Percentiles rank a stretch among this genome's conserved stretches.
Conservation (phyloP, 805 yeast genomes). For the Sugiyamaella boreocaroliniensis region DNA sequence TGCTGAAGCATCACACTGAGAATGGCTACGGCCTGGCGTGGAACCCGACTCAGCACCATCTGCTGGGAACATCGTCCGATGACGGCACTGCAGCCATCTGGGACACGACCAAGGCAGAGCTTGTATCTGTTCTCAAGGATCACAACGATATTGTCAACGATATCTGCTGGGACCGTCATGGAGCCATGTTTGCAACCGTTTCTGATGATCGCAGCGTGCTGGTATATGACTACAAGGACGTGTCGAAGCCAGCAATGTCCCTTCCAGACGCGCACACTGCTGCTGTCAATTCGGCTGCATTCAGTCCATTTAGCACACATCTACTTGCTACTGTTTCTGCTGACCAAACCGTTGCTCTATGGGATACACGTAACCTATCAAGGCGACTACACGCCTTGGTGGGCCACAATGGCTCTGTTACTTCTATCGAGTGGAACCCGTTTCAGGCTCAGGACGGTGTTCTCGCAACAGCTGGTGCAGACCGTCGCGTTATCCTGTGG, state of each 20-base stretch:
- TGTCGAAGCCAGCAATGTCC: not conserved
- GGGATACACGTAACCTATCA: conserved; percentile 63
- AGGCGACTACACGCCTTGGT: conserved; percentile 56
- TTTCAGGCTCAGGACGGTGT: conserved; percentile 37
- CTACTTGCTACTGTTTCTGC: conserved; percentile 72
- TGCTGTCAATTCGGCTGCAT: conserved; percentile 62
- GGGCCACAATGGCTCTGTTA: conserved; percentile 57
- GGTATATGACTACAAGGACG: conserved; percentile 51
- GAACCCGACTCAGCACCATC: conserved; percentile 39
- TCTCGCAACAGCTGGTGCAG: conserved; percentile 56
- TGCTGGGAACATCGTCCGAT: conserved; percentile 56
- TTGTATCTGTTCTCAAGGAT: conserved; percentile 1
- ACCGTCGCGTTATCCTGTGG: conserved; percentile 70
- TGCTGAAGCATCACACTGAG: conserved; percentile 39
- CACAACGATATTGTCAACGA: conserved; percentile 45
- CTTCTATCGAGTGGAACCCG: conserved; percentile 50
- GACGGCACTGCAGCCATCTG: conserved; percentile 66
- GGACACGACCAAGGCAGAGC: conserved; percentile 40
- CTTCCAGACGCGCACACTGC: conserved; percentile 43
- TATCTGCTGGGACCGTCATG: conserved; percentile 48
- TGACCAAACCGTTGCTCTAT: conserved; percentile 64
- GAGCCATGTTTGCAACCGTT: conserved; percentile 56
- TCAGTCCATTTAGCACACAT: conserved; percentile 48
- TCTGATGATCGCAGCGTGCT: conserved; percentile 61
- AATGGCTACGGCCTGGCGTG: conserved; percentile 74